These are phyloP conservation scores for Solanum hybrid DNA, from an alignment of 305 asterid species.

Conservation along the genomic window DNA sequence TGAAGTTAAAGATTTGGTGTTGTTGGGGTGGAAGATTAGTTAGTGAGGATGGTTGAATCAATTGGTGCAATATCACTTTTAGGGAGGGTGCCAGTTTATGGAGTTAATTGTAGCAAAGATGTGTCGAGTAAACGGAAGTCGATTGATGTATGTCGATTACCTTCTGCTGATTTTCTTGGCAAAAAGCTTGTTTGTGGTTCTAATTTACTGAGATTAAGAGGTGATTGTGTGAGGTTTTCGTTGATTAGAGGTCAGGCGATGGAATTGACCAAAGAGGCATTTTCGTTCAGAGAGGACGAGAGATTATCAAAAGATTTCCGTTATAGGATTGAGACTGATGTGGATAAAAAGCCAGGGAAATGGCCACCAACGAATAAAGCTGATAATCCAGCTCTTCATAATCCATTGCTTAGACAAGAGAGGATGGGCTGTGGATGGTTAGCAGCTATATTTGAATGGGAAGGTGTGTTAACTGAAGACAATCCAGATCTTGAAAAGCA, in stretches of 20 bases:
- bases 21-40: slow-evolving; percentile 4
- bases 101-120: slow-evolving; percentile 31
- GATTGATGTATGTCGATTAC: slow-evolving; percentile 23
- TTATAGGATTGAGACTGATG: slow-evolving; percentile 38
- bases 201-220: slow-evolving; percentile 11
- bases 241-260: slow-evolving; percentile 54
- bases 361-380: slow-evolving; percentile 91
- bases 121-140: slow-evolving; percentile 27
- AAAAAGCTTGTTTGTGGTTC: slow-evolving; percentile 22
- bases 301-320: slow-evolving; percentile 36
- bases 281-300: slow-evolving; percentile 46
- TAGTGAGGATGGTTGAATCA: slow-evolving; percentile 52
- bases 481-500: slow-evolving; percentile 80
- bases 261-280: slow-evolving; percentile 58
- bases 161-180: slow-evolving; percentile 16
- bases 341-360: slow-evolving; percentile 42
- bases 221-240: not conserved
- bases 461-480: slow-evolving; percentile 80
- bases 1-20: slow-evolving; percentile 14
- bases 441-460: slow-evolving; percentile 94
- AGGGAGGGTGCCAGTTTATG: slow-evolving; percentile 40
- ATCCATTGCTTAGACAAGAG: slow-evolving; percentile 85
- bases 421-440: slow-evolving; percentile 96
- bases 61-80: slow-evolving; percentile 62
- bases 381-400: slow-evolving; percentile 65